phyloP scores from a whole-genome alignment of 2,329 filamentous ascomycete species.

The Exutisphaerella laricina region DNA sequence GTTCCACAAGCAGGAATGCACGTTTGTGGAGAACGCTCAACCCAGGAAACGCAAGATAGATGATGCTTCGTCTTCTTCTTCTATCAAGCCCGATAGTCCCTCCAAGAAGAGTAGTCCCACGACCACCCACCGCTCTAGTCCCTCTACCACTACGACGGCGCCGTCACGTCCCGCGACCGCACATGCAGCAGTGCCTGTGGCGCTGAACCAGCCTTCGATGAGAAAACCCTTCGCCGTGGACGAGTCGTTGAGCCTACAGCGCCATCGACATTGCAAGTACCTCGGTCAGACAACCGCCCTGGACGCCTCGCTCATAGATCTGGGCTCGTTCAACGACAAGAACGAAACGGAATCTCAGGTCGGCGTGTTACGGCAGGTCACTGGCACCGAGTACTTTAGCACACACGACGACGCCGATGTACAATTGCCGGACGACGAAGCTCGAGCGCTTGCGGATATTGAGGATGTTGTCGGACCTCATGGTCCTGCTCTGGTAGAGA shows the following conservation, averaged over 20 bases:
- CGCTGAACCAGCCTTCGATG: slow-evolving; percentile 18
- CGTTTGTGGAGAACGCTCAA: slow-evolving; percentile 68
- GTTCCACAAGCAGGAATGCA: slow-evolving; percentile 60
- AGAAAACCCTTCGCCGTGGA: slow-evolving; percentile 35
- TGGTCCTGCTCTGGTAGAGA: slow-evolving; percentile 68
- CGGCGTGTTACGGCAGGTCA: slow-evolving; percentile 64
- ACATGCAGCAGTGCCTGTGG: slow-evolving; percentile 1
- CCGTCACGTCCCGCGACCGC: slow-evolving; percentile 5
- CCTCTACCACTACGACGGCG: slow-evolving; percentile 10
- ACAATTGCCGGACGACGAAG: slow-evolving; percentile 64
- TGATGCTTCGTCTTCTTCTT: no score
- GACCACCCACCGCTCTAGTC: slow-evolving; percentile 11
- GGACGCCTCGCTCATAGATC: slow-evolving; percentile 74
- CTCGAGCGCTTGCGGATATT: slow-evolving; percentile 63
- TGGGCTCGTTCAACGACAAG: slow-evolving; percentile 72
- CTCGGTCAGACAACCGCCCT: slow-evolving; percentile 79
- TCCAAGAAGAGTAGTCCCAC: slow-evolving; percentile 25
- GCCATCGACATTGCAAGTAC: slow-evolving; percentile 74
- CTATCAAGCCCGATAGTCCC: slow-evolving; percentile 16
- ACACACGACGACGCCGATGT: slow-evolving; percentile 71
- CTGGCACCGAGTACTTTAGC: slow-evolving; percentile 71
- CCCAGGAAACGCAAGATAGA: slow-evolving; percentile 75
- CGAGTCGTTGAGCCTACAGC: slow-evolving; percentile 62
- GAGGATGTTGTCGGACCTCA: slow-evolving; percentile 71
- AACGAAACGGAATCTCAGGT: slow-evolving; percentile 70